A percentile compares a stretch with the other conserved stretches of the same genome.
Conservation (phyloP, 2,329 filamentous ascomycete species). For the Fusarium mexicanum region DNA sequence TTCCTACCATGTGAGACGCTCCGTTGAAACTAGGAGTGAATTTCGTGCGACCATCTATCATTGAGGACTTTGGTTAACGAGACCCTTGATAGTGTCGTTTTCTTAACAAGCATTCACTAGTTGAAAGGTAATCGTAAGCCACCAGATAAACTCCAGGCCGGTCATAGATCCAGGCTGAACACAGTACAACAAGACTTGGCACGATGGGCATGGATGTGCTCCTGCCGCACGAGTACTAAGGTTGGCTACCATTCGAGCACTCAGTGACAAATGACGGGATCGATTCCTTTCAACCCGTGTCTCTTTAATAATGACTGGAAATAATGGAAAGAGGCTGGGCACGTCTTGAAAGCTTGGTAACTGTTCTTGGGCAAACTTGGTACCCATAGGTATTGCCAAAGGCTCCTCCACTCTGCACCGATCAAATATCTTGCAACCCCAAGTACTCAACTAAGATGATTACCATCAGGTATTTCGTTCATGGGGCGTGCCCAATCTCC, state of each 20-base stretch:
- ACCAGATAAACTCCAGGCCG: not conserved
- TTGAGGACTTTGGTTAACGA: not conserved
- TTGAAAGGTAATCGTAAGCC: not conserved
- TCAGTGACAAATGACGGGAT: not conserved
- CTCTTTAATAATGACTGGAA: no score
- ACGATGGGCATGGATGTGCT: not conserved
- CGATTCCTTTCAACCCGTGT: accelerated
- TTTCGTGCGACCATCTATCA: accelerated
- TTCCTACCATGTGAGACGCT: not conserved
- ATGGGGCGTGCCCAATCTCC: accelerated
- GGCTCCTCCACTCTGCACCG: accelerated
- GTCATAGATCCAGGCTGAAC: accelerated
- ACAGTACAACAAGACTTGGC: accelerated
- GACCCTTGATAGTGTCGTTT: accelerated
- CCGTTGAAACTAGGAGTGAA: not conserved
- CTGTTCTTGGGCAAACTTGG: not conserved
- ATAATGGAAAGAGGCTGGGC: accelerated
- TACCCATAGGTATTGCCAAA: not conserved
- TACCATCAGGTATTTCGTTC: no score
- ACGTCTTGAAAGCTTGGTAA: not conserved
- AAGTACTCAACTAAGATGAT: no score
- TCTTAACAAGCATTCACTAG: not conserved
- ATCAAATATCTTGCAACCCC: no score
- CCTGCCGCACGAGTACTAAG: not conserved
- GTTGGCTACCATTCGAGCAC: not conserved